These are phyloP conservation scores for Populus trichocarpa DNA, from an alignment of 441 rosid species.

Conservation along the genomic window DNA sequence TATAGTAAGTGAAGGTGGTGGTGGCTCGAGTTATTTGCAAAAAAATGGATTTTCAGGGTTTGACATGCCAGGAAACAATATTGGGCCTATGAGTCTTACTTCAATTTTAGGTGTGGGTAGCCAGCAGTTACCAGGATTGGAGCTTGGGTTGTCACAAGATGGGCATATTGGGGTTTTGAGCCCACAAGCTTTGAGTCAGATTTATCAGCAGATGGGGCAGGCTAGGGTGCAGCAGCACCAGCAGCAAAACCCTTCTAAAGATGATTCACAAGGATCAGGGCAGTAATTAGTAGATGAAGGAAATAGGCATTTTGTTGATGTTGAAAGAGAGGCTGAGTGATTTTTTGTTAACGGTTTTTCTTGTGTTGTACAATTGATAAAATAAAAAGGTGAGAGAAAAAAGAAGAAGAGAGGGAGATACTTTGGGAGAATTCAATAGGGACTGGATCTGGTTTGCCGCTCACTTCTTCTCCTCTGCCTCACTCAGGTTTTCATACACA, in stretches of 20 bases:
- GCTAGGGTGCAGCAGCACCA: slow-evolving; percentile 47
- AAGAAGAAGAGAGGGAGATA: slow-evolving; percentile 25
- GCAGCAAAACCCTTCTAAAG: slow-evolving; percentile 53
- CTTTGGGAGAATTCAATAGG: slow-evolving; percentile 25
- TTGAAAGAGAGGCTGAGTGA: slow-evolving; percentile 2
- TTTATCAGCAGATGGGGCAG: slow-evolving; percentile 93
- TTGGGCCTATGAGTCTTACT: slow-evolving; percentile 72
- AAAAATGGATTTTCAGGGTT: slow-evolving; percentile 78
- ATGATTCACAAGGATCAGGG: slow-evolving; percentile 83
- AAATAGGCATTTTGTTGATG: slow-evolving; percentile 34
- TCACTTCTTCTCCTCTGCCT: slow-evolving; percentile 33
- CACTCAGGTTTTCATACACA: slow-evolving; percentile 29
- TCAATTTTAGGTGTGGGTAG: slow-evolving; percentile 54
- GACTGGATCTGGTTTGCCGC: slow-evolving; percentile 38
- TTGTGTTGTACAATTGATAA: slow-evolving; percentile 31
- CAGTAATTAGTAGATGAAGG: slow-evolving; percentile 36
- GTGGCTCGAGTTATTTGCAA: slow-evolving; percentile 39
- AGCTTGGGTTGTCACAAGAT: slow-evolving; percentile 89
- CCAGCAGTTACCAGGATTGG: slow-evolving; percentile 85
- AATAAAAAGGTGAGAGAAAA: no score
- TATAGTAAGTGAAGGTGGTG: slow-evolving; percentile 42
- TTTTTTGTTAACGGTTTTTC: slow-evolving; percentile 24
- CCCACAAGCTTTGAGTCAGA: slow-evolving; percentile 67
- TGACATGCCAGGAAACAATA: slow-evolving; percentile 53
- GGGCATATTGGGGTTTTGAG: slow-evolving; percentile 79